Evolutionary conservation across 306 rosid species (phyloP), one percentile per base, ranked within the genome.

Genomic region (Cicer arietinum): DNA sequence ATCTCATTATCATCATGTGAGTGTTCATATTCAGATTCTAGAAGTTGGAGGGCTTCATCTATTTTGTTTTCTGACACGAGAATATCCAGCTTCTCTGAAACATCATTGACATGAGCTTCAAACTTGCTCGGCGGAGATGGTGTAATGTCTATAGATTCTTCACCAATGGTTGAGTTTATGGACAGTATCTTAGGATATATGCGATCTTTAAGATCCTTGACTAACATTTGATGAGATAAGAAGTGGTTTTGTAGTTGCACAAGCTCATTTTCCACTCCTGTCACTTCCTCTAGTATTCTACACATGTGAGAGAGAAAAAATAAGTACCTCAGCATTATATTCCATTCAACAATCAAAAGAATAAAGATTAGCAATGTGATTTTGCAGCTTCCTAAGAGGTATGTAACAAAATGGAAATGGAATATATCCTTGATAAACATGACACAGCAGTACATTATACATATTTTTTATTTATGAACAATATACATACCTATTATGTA

Each of bases 251-350:
- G 86, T 75, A 91, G 89, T 76, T 88, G 83, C 78, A 60, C 57
- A 77, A 91, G 71, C 79, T 89, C 96, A 65, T 65, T 84, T 66
- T 85, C 84, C 79, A 89, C 85, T 43, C 50, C 79, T 77, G 81
- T 79, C 68, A 77, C 90, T 79, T 85, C 85, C 67, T 88, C 84
- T 35, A 88, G 83, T 58, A 90, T 78, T 77, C 97, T 93, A 86
- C 83, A 77, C 37, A 61, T 11, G 67, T 10, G 11, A 79, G n/a
- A 53, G n/a, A 35, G 30, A 47, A 60, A n/a, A 43, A 8, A n/a
- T 50, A 17, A 72, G 54, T 30, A 46, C 51, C 37, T 76, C 45
- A 68, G 17, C 61, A 50, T 41, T 12, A 30, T 45, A 73, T 40
- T 22, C 30, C 41, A 58, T 35, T 43, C 51, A 70, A 64, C 43